These are phyloP conservation scores for Calonectria crousiana DNA, from an alignment of 2,329 filamentous ascomycete species.

Conservation along the genomic window DNA sequence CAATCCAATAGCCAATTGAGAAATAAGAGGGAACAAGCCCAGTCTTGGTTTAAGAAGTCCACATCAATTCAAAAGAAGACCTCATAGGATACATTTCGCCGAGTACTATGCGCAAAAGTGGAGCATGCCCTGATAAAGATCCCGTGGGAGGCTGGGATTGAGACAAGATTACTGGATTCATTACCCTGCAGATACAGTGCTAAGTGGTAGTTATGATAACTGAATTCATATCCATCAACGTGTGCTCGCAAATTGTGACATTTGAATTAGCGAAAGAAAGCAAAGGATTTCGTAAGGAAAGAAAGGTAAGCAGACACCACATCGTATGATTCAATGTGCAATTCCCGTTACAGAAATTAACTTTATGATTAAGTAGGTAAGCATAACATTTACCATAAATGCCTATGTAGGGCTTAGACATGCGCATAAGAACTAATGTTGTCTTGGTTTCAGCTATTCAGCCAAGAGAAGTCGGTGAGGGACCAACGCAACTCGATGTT, in stretches of 20 bases:
- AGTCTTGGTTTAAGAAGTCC: neutral
- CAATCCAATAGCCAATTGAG: neutral
- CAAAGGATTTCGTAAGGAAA: neutral
- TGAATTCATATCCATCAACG: neutral
- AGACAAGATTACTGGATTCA: neutral
- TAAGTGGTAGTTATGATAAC: neutral
- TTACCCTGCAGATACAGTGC: neutral
- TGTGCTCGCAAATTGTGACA: rapidly evolving
- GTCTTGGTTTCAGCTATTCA: neutral
- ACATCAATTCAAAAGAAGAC: neutral
- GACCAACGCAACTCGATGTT: neutral
- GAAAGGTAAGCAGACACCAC: neutral
- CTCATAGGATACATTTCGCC: neutral
- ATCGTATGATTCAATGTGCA: neutral
- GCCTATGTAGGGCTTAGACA: neutral
- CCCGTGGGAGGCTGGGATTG: neutral
- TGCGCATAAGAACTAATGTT: neutral
- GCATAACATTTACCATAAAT: neutral
- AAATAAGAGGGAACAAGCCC: neutral
- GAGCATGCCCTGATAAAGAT: neutral
- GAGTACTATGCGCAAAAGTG: neutral
- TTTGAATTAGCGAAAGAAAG: neutral
- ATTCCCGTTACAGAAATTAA: neutral
- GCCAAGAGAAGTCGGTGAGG: neutral
- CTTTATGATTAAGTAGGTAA: neutral